Conservation (phyloP, 495 filamentous ascomycete species). For the Tuber aestivum region DNA sequence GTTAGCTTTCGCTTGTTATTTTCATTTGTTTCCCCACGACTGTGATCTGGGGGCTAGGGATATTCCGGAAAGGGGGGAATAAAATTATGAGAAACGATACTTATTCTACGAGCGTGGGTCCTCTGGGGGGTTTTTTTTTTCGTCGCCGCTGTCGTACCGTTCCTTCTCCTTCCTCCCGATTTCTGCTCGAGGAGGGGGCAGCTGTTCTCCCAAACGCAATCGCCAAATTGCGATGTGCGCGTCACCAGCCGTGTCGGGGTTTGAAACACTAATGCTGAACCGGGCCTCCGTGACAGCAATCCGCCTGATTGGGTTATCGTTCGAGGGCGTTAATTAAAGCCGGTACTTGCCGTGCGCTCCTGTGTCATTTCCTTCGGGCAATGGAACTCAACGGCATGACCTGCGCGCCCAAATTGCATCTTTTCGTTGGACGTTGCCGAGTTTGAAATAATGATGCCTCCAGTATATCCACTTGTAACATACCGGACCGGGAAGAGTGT, state of each 20-base stretch:
- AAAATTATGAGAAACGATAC: neutral
- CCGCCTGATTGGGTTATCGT: neutral
- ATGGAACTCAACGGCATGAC: neutral
- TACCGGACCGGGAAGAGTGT: too few relatives aligned
- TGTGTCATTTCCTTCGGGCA: neutral
- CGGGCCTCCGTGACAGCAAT: neutral
- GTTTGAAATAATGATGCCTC: neutral
- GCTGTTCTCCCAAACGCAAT: neutral
- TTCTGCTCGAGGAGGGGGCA: neutral
- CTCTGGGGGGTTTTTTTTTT: too few relatives aligned
- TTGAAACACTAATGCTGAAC: neutral
- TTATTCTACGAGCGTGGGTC: neutral
- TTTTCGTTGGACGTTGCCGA: neutral
- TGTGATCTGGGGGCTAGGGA: neutral
- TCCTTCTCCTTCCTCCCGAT: neutral
- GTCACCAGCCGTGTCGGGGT: neutral
- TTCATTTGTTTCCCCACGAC: neutral
- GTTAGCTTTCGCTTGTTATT: neutral
- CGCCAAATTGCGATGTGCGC: neutral
- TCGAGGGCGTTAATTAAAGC: neutral
- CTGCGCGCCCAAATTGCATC: neutral
- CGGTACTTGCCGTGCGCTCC: neutral
- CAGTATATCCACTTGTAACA: neutral
- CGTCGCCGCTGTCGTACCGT: neutral
- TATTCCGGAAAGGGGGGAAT: neutral